Evolutionary conservation across 768 basidiomycete genomes (phyloP).

Genomic region (Asterophora parasitica): DNA sequence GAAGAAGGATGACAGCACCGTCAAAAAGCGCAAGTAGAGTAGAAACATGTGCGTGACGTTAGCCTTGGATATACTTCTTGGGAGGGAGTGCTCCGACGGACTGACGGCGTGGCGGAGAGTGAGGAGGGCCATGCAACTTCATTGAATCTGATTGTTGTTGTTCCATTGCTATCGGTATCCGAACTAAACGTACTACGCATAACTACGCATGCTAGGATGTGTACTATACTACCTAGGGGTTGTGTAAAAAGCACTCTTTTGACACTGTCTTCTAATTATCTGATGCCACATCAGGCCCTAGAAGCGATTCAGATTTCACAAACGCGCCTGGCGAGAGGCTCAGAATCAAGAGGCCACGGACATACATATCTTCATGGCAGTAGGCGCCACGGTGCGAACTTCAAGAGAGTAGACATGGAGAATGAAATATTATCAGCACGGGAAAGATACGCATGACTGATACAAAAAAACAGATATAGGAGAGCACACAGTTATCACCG

Average conservation of each 20-base stretch:
- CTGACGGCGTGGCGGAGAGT: slow-evolving; percentile 11
- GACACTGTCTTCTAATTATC: not conserved
- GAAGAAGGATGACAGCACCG: slow-evolving; percentile 61
- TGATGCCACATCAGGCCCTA: no score
- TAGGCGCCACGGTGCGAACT: no score
- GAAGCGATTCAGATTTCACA: no score
- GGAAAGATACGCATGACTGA: no score
- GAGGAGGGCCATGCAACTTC: slow-evolving; percentile 9
- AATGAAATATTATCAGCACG: no score
- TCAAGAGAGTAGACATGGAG: no score
- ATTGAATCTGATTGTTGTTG: slow-evolving; percentile 10
- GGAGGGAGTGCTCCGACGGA: slow-evolving; percentile 15
- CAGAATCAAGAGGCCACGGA: no score
- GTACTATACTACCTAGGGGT: slow-evolving; percentile 16
- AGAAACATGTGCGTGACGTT: not conserved
- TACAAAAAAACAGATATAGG: no score
- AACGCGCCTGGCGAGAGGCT: no score
- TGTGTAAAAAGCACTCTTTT: slow-evolving; percentile 5
- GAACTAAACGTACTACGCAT: slow-evolving; percentile 2
- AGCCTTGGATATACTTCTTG: slow-evolving; percentile 7
- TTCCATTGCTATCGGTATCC: slow-evolving; percentile 14
- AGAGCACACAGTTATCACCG: slow-evolving; percentile 20
- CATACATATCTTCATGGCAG: no score
- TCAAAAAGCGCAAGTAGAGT: slow-evolving; percentile 66
- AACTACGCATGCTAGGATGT: slow-evolving; percentile 14